Evolutionary conservation across 495 filamentous ascomycete species (phyloP).

Genomic region (Trichoderma virens): DNA sequence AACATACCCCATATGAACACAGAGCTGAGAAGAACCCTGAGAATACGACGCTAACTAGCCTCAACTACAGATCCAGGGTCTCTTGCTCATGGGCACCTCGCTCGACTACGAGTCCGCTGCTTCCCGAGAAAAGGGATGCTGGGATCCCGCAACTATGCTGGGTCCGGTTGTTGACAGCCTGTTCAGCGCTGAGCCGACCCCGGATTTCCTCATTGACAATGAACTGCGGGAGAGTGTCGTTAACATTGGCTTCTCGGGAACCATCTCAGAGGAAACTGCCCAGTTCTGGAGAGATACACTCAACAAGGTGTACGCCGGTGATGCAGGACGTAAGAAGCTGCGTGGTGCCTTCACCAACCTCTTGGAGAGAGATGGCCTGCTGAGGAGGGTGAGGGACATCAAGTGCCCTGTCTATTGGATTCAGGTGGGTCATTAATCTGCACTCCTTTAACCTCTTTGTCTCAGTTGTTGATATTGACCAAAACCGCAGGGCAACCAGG

Average conservation of each 20-base stretch:
- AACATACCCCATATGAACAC: too few species aligned
- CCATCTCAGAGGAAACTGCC: slow-evolving; percentile 29
- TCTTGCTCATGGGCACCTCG: slow-evolving; percentile 55
- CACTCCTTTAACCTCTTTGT: slow-evolving; percentile 2
- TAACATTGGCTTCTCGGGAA: slow-evolving; percentile 47
- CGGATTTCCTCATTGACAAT: slow-evolving; percentile 48
- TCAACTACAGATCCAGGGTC: slow-evolving; percentile 40
- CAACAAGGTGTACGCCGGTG: slow-evolving; percentile 48
- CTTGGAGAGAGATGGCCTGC: slow-evolving; percentile 51
- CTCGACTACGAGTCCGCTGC: slow-evolving; percentile 53
- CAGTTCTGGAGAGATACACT: slow-evolving; percentile 47
- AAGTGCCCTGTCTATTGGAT: slow-evolving; percentile 56
- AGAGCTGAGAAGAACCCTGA: too few species aligned
- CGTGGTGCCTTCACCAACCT: slow-evolving; percentile 52
- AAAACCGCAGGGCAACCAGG: slow-evolving; percentile 41
- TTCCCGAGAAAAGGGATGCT: slow-evolving; percentile 45
- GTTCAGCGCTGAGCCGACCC: slow-evolving; percentile 33
- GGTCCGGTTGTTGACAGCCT: slow-evolving; percentile 38
- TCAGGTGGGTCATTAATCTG: slow-evolving; percentile 39
- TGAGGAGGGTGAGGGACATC: slow-evolving; percentile 45
- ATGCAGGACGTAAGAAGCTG: slow-evolving; percentile 47
- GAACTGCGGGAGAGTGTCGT: slow-evolving; percentile 48
- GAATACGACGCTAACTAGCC: background rate
- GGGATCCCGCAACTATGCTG: slow-evolving; percentile 43
- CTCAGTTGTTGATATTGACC: background rate